phyloP scores from a whole-genome alignment of 257 asterid species.

The Asclepias syriaca region DNA sequence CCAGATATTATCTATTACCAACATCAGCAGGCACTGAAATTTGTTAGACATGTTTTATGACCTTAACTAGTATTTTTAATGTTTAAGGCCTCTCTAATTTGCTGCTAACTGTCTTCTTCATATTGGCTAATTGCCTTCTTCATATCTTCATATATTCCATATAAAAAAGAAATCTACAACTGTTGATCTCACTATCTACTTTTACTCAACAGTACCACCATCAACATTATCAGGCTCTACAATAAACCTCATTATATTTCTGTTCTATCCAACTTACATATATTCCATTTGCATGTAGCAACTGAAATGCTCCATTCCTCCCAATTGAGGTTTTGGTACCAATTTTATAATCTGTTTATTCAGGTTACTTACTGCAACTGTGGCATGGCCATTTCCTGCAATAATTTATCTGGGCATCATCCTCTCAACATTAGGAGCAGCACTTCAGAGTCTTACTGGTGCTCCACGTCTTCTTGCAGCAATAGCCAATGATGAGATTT shows the following conservation, averaged over 20 bases:
- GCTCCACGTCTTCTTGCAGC: conserved; percentile 99
- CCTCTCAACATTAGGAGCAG: conserved; percentile 98
- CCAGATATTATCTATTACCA: neutral
- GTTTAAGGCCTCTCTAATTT: neutral
- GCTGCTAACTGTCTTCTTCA: neutral
- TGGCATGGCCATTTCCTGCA: conserved; percentile 97
- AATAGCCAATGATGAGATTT: conserved; percentile 94
- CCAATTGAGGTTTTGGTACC: neutral
- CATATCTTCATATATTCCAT: neutral
- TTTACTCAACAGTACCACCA: neutral
- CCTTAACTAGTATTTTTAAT: neutral
- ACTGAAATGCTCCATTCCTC: neutral
- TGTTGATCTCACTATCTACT: neutral
- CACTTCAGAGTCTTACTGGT: conserved; percentile 94
- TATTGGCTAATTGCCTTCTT: neutral
- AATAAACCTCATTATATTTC: neutral
- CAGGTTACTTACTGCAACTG: conserved; percentile 97
- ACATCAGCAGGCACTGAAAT: neutral
- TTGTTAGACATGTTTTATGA: neutral
- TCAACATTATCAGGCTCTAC: neutral
- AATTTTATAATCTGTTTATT: conserved; percentile 23
- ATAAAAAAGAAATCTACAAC: neutral
- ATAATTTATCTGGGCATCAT: conserved; percentile 83
- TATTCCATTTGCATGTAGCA: neutral
- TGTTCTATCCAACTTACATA: neutral